phyloP scores from a whole-genome alignment of 495 filamentous ascomycete genomes.

The Penicillium paradoxum region DNA sequence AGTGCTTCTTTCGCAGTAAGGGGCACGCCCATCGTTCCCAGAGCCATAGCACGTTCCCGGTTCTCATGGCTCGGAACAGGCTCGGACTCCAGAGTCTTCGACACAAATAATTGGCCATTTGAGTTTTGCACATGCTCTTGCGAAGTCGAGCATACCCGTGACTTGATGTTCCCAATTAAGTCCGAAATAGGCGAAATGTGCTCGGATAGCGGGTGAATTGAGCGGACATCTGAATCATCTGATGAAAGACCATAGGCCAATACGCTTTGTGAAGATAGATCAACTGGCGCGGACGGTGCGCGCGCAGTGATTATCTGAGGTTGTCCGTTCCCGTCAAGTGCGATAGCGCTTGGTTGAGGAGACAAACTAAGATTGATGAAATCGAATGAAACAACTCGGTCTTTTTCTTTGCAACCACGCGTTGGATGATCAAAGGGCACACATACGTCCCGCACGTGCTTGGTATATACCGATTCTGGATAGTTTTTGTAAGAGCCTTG shows the following conservation, averaged over 20 bases:
- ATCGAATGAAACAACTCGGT: constrained; percentile 80
- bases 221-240: constrained; percentile 27
- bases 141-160: constrained; percentile 22
- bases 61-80: constrained; percentile 42
- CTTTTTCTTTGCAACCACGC: constrained; percentile 46
- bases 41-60: constrained; percentile 34
- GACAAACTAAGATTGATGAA: constrained; percentile 64
- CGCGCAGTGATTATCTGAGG: constrained; percentile 60
- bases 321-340: constrained; percentile 61
- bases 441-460: constrained; percentile 44
- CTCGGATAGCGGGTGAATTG: constrained; percentile 29
- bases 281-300: constrained; percentile 51
- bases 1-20: constrained; percentile 40
- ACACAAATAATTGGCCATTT: constrained; percentile 6
- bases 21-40: constrained; percentile 20
- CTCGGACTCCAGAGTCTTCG: constrained; percentile 9
- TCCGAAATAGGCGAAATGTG: constrained; percentile 28
- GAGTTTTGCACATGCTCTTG: constrained; percentile 1
- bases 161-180: constrained; percentile 27
- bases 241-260: constrained; percentile 32
- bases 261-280: constrained; percentile 40
- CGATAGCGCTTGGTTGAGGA: constrained; percentile 60
- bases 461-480: constrained; percentile 44
- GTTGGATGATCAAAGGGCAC: constrained; percentile 40
- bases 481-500: constrained; percentile 38